phyloP scores from a whole-genome alignment of 305 asterid genomes.

The Caryopteris hybrid region DNA sequence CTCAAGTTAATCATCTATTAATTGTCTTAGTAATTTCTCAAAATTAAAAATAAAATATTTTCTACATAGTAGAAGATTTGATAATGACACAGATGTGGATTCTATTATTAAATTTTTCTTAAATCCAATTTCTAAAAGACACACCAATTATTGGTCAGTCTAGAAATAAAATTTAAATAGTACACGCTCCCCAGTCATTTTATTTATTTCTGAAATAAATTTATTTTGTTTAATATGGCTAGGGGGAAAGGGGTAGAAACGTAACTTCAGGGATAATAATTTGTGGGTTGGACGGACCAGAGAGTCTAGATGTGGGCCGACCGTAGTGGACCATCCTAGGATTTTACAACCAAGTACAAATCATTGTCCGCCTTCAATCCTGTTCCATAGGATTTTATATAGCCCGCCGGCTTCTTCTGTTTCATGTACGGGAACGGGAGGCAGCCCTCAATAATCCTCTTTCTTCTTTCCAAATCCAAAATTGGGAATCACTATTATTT shows the following conservation, averaged over 20 bases:
- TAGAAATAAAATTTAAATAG: too few relatives aligned
- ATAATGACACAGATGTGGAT: too few relatives aligned
- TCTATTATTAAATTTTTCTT: too few relatives aligned
- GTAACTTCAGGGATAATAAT: background rate
- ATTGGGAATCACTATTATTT: too few relatives aligned
- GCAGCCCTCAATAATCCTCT: background rate
- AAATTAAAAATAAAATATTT: too few relatives aligned
- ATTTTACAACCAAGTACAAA: background rate
- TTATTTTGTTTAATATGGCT: too few relatives aligned
- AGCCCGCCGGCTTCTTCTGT: constrained; percentile 7
- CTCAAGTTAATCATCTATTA: too few relatives aligned
- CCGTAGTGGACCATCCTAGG: constrained; percentile 17
- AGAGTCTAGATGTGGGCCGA: background rate
- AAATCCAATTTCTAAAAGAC: too few relatives aligned
- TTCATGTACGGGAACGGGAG: constrained; percentile 9
- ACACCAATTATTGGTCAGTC: too few relatives aligned
- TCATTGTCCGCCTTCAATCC: background rate
- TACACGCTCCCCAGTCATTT: background rate
- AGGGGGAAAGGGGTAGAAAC: background rate
- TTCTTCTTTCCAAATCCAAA: background rate
- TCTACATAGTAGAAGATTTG: too few relatives aligned
- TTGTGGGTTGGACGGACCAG: constrained; percentile 9
- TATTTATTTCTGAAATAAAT: too few relatives aligned
- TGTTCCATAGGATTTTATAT: background rate
- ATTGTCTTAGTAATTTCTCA: too few relatives aligned